Evolutionary conservation across 139 green algal genomes (phyloP).

Genomic region (Coelastrella sp.): DNA sequence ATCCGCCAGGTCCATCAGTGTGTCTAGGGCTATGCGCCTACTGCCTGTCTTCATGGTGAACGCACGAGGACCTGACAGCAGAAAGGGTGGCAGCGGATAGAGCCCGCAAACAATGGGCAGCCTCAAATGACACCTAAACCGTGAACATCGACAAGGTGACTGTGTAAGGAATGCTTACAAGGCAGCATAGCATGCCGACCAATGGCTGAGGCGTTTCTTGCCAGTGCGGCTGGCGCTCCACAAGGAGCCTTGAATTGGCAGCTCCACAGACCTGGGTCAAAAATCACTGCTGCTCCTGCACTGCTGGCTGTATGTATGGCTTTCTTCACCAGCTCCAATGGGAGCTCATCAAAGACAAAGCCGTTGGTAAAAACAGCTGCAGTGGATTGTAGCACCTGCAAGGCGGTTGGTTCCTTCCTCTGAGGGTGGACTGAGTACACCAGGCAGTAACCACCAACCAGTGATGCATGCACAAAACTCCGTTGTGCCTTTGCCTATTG

Average conservation of each 20-base stretch:
- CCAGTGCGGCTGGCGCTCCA: too few relatives aligned
- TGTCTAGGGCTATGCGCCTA: constrained; percentile 68
- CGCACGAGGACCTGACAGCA: constrained; percentile 73
- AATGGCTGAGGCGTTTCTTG: too few relatives aligned
- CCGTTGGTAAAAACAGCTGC: constrained; percentile 78
- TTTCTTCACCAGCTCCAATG: constrained; percentile 67
- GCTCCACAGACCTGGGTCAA: constrained; percentile 85
- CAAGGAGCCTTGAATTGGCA: too few relatives aligned
- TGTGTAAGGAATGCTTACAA: too few relatives aligned
- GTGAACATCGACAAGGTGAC: neutral
- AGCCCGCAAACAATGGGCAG: neutral
- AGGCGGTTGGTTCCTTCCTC: too few relatives aligned
- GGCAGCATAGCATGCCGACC: too few relatives aligned
- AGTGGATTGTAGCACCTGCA: constrained; percentile 47
- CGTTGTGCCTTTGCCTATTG: neutral
- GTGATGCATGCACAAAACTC: neutral
- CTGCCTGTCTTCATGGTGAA: constrained; percentile 73
- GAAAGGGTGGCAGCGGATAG: neutral
- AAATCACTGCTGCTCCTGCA: constrained; percentile 84
- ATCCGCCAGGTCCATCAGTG: constrained; percentile 74
- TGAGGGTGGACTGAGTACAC: neutral
- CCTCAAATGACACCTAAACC: neutral
- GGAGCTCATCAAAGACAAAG: constrained; percentile 96
- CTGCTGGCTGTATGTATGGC: constrained; percentile 60
- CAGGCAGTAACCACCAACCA: neutral